Percentiles rank a stretch among this genome's conserved stretches.
These are phyloP conservation scores for Paraleonurus japonicus DNA, from an alignment of 257 asterid genomes.

Conservation along the genomic window DNA sequence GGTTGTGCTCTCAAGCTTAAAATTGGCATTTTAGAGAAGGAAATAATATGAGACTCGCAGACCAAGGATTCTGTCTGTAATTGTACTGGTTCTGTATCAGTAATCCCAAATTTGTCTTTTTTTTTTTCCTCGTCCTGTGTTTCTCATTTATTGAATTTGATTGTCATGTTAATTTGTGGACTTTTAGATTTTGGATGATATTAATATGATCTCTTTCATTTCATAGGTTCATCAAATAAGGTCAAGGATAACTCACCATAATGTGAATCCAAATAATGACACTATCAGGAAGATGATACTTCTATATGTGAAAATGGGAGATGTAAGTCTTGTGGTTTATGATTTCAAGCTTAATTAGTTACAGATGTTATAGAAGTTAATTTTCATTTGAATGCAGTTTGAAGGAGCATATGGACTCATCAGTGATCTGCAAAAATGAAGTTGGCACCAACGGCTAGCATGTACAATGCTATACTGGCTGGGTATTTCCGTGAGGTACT, in stretches of 20 bases:
- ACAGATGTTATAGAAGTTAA: conserved; percentile 9
- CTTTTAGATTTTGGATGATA: conserved; percentile 20
- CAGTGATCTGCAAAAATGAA: conserved; percentile 47
- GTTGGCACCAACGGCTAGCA: conserved; percentile 52
- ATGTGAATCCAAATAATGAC: conserved; percentile 54
- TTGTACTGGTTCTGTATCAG: neutral
- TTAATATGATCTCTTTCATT: conserved; percentile 32
- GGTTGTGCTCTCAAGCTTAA: neutral
- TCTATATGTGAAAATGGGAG: conserved; percentile 76
- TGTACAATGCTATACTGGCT: conserved; percentile 70
- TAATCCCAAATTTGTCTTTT: neutral
- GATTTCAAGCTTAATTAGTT: conserved; percentile 14
- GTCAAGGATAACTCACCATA: conserved; percentile 50
- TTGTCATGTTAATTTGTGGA: conserved; percentile 17
- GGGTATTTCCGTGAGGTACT: conserved; percentile 87
- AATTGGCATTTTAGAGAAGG: neutral
- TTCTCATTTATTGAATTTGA: conserved; percentile 15
- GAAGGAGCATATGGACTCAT: conserved; percentile 82
- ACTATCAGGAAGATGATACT: conserved; percentile 69
- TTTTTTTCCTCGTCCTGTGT: neutral
- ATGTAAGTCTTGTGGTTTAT: conserved; percentile 46
- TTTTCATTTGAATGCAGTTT: conserved; percentile 51
- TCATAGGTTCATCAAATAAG: conserved; percentile 64
- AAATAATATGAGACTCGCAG: neutral
- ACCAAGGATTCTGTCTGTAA: neutral